Percentiles rank a stretch among this genome's conserved stretches.
phyloP scores from a whole-genome alignment of 2,329 filamentous ascomycete genomes.

The Coniochaeta sp. region DNA sequence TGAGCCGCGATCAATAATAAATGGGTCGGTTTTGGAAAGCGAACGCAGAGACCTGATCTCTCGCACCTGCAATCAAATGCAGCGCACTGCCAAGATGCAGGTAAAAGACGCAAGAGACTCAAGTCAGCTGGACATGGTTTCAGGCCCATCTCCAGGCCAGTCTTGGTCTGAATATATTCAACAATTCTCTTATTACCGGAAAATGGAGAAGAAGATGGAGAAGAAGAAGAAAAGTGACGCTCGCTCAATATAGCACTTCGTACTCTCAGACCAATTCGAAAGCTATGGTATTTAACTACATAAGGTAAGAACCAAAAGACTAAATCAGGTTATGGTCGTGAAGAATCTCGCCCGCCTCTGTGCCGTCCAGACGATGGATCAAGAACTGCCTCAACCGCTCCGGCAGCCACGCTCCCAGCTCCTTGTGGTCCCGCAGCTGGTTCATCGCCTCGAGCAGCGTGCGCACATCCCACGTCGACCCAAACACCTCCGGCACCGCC shows the following conservation, averaged over 20 bases:
- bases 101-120: neutral
- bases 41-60: neutral
- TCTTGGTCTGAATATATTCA: no score
- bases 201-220: no score
- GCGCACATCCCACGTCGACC: conserved; percentile 17
- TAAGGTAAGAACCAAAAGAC: no score
- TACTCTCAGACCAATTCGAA: no score
- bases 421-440: conserved; percentile 12
- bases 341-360: conserved; percentile 9
- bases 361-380: conserved; percentile 9
- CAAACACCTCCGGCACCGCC: conserved; percentile 19
- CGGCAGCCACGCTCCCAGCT: conserved; percentile 11
- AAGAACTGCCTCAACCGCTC: conserved; percentile 9
- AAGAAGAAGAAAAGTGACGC: no score
- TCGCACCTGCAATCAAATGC: neutral
- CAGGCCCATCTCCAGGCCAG: neutral
- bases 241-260: no score
- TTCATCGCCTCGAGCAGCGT: conserved; percentile 15
- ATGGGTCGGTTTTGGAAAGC: neutral
- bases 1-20: neutral
- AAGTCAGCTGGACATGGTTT: neutral
- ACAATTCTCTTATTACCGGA: no score
- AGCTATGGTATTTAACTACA: no score
- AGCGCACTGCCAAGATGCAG: neutral
- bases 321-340: conserved; percentile 11